Base-by-base conservation (phyloP, 2,329 filamentous ascomycete genomes). In the Aspergillus piperis region DNA sequence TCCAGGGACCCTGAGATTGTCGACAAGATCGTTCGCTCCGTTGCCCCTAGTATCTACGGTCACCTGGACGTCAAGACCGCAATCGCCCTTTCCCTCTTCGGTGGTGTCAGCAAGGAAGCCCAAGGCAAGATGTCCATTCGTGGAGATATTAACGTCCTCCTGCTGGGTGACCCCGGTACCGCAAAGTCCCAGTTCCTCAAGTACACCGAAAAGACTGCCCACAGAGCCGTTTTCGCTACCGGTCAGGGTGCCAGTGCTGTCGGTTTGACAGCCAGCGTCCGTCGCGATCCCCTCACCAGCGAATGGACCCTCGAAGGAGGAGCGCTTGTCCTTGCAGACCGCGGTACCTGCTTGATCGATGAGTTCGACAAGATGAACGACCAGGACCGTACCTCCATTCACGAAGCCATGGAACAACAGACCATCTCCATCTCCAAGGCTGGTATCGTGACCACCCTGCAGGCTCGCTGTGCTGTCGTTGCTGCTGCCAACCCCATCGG, bases 341-440 rank as follows among this genome's bases (percentile, higher is more conserved):
- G 91, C 66, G 95, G 95, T 42, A 96, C 92, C 15, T 98, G 95
- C 72, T 83, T 99, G 30, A 99, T 99, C 64, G 95, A 99, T 71
- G 95, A 99, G 78, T 99, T 99, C 70, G 95, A 99, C 85, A 99
- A 99, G 84, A 99, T 99, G 95, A 98, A 98, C 75, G 95, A 99
- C 75, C 92, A 98, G 74, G 95, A 99, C 76, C 88, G 95, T 66
- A 98, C 95, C 1, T 96, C 92, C 7, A 99, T 99, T 68, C 95
- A 99, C 84, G 95, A 99, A 82, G 95, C 95, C 62, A 99, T 99
- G 95, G 95, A 99, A 78, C 95, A 99, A 78, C 95, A 99, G 79
- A 99, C 95, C 1, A 99, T 99, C 68, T 98, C 94, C 62, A 99
- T 99, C 72, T 96, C 92, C 65, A 99, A 99, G 76, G 95, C 95